These are phyloP conservation scores for Meredithiella fracta DNA, from an alignment of 2,329 filamentous ascomycete genomes.

Conservation along the genomic window DNA sequence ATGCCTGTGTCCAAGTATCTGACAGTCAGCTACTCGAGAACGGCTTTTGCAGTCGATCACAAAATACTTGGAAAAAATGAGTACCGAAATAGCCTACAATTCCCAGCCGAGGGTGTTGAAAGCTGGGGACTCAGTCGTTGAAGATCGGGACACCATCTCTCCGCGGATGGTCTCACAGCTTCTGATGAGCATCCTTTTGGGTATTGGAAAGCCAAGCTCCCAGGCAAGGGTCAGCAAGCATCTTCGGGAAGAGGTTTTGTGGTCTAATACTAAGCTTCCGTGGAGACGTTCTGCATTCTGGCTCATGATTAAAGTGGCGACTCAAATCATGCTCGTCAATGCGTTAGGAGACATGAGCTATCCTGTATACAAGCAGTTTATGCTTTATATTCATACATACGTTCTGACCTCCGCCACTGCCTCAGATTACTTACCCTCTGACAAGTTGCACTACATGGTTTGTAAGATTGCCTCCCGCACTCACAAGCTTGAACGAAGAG, in stretches of 20 bases:
- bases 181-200: constrained; percentile 24
- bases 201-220: constrained; percentile 19
- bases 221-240: constrained; percentile 29
- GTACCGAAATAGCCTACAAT: constrained; percentile 16
- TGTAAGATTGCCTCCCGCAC: neutral
- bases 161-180: constrained; percentile 37
- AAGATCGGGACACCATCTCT: constrained; percentile 31
- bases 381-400: constrained; percentile 31
- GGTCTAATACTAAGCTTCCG: constrained; percentile 19
- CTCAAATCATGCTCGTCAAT: constrained; percentile 23
- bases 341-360: neutral
- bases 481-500: neutral
- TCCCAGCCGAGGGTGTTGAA: constrained; percentile 22
- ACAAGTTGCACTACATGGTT: neutral
- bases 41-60: constrained; percentile 16
- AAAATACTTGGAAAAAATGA: constrained; percentile 19
- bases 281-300: constrained; percentile 39
- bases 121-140: constrained; percentile 21
- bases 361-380: constrained; percentile 33
- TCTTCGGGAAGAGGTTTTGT: constrained; percentile 38
- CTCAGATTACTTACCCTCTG: neutral
- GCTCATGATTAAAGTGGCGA: constrained; percentile 35
- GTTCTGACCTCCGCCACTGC: neutral
- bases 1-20: constrained; percentile 16
- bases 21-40: constrained; percentile 10